Evolutionary conservation across 805 yeast species (phyloP).

Genomic region (Candida chauliodis): DNA sequence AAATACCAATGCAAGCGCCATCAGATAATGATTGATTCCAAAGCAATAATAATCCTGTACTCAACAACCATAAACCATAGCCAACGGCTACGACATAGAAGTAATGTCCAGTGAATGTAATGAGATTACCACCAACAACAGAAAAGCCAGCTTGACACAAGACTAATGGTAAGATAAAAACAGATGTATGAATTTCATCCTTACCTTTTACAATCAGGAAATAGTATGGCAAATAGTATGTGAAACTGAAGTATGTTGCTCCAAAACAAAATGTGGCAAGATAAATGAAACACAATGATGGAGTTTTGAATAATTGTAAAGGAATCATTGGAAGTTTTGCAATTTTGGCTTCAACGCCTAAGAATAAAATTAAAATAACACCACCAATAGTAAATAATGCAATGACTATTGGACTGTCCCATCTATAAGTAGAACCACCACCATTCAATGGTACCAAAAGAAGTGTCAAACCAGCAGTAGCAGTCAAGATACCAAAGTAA

Average conservation of each 20-base stretch:
- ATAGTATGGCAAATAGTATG: conserved; percentile 26
- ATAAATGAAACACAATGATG: conserved; percentile 37
- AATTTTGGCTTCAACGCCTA: conserved; percentile 35
- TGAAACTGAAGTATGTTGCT: conserved; percentile 31
- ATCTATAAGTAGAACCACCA: conserved; percentile 49
- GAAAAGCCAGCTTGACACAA: conserved; percentile 32
- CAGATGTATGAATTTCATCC: conserved; percentile 36
- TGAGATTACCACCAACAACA: conserved; percentile 27
- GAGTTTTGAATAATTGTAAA: conserved; percentile 34
- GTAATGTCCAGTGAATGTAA: conserved; percentile 27
- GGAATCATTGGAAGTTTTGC: conserved; percentile 47
- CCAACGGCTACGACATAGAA: conserved; percentile 24
- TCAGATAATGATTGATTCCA: conserved; percentile 20
- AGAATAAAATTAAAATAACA: conserved; percentile 29
- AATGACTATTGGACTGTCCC: conserved; percentile 56
- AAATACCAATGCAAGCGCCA: conserved; percentile 26
- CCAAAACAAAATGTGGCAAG: conserved; percentile 27
- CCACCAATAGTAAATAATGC: conserved; percentile 47
- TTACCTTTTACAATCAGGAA: conserved; percentile 21
- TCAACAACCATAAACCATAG: conserved; percentile 31
- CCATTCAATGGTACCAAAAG: conserved; percentile 48
- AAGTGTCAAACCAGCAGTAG: conserved; percentile 43
- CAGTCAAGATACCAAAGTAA: conserved; percentile 44
- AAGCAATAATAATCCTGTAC: conserved; percentile 40
- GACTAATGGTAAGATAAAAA: conserved; percentile 28